Base-by-base conservation (phyloP, 495 filamentous ascomycete genomes). In the Neurospora sp. region DNA sequence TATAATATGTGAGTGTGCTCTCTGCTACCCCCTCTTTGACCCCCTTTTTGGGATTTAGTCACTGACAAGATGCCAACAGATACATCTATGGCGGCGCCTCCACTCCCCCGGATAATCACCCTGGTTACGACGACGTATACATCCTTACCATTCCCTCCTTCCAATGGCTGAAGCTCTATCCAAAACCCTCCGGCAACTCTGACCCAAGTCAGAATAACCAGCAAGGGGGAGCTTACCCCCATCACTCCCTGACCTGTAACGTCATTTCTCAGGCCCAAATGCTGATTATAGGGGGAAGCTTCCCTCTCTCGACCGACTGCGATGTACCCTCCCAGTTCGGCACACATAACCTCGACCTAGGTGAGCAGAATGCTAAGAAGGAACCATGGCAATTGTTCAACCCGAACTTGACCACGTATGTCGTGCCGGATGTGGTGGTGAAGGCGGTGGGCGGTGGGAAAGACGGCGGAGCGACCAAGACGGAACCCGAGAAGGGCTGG, bases 221-320 rank as follows among this genome's bases (percentile, higher is more conserved):
- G 40, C 76, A 77, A 31, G 78, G 77, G 8, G 80, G 79, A 20
- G 37, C 38, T 20, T 78, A 77, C 31, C 83, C 83, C 18, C 87
- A 89, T 71, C 82, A 86, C 74, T 80, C 80, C 3, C 78, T 87
- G n/a, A 84, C 78, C 18, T 88, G 86, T 76, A 87, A 88, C 74
- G 83, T 88, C 12, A 80, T 89, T 42, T 78, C 83, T 31, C 72
- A 78, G 31, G 74, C 76, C 31, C 91, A 93, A 78, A 90, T 93
- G 84, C 80, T 94, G 9, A 86, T 93, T 14, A 86, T 93, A 35
- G 91, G 92, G n/a, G 92, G 92, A 0, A 91, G 79, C 83, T 91
- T 72, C 87, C 89, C 37, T 75, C 84, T 70, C 78, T 89, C 49
- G 82, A 84, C 89, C 73, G 91, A 93, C 75, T 93, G 92, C 80